Conservation (phyloP, 768 basidiomycete species). For the Austroboletus festivus region DNA sequence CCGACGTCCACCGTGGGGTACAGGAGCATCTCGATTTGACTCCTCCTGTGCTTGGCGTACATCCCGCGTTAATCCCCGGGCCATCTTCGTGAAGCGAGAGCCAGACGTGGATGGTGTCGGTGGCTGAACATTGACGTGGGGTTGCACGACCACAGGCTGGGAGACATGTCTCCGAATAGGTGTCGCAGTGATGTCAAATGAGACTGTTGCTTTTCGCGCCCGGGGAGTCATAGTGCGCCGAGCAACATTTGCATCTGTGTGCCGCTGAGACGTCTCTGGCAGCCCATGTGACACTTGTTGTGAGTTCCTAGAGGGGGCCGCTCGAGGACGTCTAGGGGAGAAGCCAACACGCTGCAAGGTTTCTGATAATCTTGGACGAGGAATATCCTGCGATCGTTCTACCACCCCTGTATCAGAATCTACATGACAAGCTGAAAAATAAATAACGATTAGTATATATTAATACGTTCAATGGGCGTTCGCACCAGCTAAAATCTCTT, state of each 20-base stretch:
- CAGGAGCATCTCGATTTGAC: conserved; percentile 7
- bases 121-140: conserved; percentile 53
- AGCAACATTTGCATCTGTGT: conserved; percentile 12
- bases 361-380: conserved; percentile 67
- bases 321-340: conserved; percentile 76
- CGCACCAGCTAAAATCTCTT: conserved; percentile 66
- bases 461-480: background rate
- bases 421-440: conserved; percentile 46
- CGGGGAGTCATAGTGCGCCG: conserved; percentile 35
- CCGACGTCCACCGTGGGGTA: conserved; percentile 1
- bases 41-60: conserved; percentile 42
- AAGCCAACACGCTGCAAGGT: conserved; percentile 66
- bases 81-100: conserved; percentile 61
- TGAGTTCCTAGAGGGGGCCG: conserved; percentile 41
- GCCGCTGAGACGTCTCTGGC: conserved; percentile 12
- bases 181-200: conserved; percentile 28
- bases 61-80: conserved; percentile 53
- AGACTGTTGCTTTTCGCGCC: conserved; percentile 26
- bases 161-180: conserved; percentile 25
- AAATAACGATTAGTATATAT: conserved; percentile 6
- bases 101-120: conserved; percentile 55
- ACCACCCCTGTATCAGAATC: conserved; percentile 51
- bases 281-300: conserved; percentile 17
- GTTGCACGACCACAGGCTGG: conserved; percentile 32
- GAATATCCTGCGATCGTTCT: conserved; percentile 38